Conservation (phyloP, 257 asterid species). For the Salvia rosmarinus region DNA sequence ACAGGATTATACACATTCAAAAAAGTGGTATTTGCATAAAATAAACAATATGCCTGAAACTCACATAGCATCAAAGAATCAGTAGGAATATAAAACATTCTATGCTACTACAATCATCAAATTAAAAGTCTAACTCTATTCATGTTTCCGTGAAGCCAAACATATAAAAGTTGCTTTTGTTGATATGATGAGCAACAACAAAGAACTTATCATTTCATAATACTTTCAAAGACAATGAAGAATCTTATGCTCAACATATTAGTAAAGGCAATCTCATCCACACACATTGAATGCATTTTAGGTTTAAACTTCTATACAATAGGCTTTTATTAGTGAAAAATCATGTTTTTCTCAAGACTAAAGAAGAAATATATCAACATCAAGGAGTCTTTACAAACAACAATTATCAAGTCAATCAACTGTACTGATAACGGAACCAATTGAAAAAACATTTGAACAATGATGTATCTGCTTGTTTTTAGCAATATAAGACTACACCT, state of each 20-base stretch:
- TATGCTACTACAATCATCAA: conserved; percentile 1
- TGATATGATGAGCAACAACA: conserved; percentile 15
- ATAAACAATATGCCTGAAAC: conserved; percentile 2
- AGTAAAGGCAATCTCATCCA: conserved; percentile 7
- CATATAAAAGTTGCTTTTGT: neutral
- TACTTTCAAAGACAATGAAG: conserved; percentile 19
- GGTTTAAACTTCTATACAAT: neutral
- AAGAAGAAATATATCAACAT: conserved; percentile 1
- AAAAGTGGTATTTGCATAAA: neutral
- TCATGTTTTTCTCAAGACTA: neutral
- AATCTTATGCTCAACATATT: conserved; percentile 11
- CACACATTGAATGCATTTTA: neutral
- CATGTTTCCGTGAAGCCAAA: conserved; percentile 13
- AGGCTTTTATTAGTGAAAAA: neutral
- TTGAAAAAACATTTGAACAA: conserved; percentile 10
- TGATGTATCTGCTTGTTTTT: conserved; percentile 15
- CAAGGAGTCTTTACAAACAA: conserved; percentile 25
- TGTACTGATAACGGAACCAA: neutral
- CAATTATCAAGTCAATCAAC: neutral
- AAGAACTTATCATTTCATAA: conserved; percentile 3
- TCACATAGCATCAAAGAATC: conserved; percentile 11
- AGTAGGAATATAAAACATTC: conserved; percentile 6
- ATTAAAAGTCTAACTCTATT: conserved; percentile 2
- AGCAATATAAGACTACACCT: conserved; percentile 10
- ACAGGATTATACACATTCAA: neutral